These are phyloP conservation scores for Mycena capillaripes DNA, from an alignment of 768 basidiomycete genomes.

Conservation along the genomic window DNA sequence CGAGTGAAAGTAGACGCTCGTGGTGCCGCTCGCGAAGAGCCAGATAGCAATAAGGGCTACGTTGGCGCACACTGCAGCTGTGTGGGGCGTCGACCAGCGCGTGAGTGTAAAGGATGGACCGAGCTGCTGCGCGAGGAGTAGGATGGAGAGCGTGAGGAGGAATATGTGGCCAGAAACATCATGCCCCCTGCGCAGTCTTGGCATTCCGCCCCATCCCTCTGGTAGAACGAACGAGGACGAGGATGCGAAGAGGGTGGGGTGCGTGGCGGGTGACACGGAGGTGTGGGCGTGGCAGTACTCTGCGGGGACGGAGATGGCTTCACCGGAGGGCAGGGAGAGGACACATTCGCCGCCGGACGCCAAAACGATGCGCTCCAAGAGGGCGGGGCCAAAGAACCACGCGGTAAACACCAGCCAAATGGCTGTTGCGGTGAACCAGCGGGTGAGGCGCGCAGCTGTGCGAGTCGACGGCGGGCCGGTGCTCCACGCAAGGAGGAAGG, in stretches of 20 bases:
- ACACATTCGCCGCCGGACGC: slow-evolving; percentile 85
- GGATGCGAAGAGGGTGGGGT: slow-evolving; percentile 74
- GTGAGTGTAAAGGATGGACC: slow-evolving; percentile 61
- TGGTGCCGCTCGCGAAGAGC: slow-evolving; percentile 83
- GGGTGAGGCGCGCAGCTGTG: slow-evolving; percentile 57
- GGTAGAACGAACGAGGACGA: slow-evolving; percentile 50
- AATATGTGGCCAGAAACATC: slow-evolving; percentile 97
- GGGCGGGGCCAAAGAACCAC: slow-evolving; percentile 92
- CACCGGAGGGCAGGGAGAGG: slow-evolving; percentile 71
- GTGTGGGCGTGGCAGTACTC: slow-evolving; percentile 69
- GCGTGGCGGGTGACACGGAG: slow-evolving; percentile 68
- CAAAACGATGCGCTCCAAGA: slow-evolving; percentile 75
- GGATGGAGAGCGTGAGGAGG: slow-evolving; percentile 81
- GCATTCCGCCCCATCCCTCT: slow-evolving; percentile 60
- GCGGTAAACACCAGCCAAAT: slow-evolving; percentile 83
- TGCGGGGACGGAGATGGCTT: slow-evolving; percentile 64
- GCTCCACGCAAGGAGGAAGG: slow-evolving; percentile 71
- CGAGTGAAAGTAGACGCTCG: slow-evolving; percentile 92
- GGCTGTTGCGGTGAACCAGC: slow-evolving; percentile 71
- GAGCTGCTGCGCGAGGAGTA: slow-evolving; percentile 87
- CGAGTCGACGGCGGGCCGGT: slow-evolving; percentile 66
- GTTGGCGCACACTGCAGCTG: slow-evolving; percentile 61
- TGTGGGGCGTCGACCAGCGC: slow-evolving; percentile 61
- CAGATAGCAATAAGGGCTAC: slow-evolving; percentile 69
- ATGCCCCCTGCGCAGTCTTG: slow-evolving; percentile 84